Base-by-base conservation (phyloP, 208 protist genomes). In the Wallacemonas sp. region DNA sequence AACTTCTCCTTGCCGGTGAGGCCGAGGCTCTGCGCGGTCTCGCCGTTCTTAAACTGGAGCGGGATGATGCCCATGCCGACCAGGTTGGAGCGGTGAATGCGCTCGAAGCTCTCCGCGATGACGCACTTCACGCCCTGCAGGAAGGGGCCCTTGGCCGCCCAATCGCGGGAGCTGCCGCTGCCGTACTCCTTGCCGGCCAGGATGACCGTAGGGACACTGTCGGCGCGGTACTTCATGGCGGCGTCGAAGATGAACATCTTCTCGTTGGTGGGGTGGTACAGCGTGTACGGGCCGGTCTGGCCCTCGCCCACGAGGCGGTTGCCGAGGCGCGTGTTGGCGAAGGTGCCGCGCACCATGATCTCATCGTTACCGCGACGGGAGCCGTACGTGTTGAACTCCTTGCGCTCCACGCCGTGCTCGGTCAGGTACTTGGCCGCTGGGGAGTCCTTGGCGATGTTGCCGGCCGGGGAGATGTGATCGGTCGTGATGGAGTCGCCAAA, bases 311-410 rank as follows among this genome's bases (percentile, higher is more conserved):
- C 74, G 55, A 98, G 67, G 50, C 90, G 88, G 80, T 99, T 99
- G 68, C 91, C 83, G 10, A 99, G 72, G 67, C 94, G 86, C 26
- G 95, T 97, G 81, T 98, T 98, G 49, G 95, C 96, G 81, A 98
- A 99, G 48, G 97, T 98, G 62, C 97, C 97, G 65, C 97, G 89
- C 61, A 93, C 92, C 97, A 99, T 98, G 32, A 98, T 81, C 76
- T 98, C 84, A 61, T 99, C 96, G 74, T 98, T 98, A 57, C 96
- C 97, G 72, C 97, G 92, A 52, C 97, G 84, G 33, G 95, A 68
- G 57, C 97, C 97, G 73, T 98, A 99, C 38, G 93, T 97, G 76
- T 99, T 98, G 84, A 98, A 99, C 64, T 99, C 95, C 48, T 84
- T 91, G 29, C 87, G 87, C 54, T 89, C 85, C 23, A 99, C 93